A percentile compares a stretch with the other conserved stretches of the same genome.
These are phyloP conservation scores for Cercospora sp. DNA, from an alignment of 2,329 filamentous ascomycete species.

Conservation along the genomic window DNA sequence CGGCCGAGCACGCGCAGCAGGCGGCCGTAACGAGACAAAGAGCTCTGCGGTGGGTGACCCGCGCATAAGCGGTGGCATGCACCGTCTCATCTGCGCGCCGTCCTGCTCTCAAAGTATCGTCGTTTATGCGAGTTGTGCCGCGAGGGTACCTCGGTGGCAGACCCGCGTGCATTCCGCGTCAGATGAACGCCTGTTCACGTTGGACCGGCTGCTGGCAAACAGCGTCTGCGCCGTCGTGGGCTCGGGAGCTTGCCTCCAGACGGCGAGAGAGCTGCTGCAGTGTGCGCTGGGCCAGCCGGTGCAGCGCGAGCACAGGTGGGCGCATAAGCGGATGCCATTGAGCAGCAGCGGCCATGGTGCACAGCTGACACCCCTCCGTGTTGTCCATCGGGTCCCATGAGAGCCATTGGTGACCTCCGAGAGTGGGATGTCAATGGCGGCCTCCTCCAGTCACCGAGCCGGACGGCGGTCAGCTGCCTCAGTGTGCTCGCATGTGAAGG, in stretches of 20 bases:
- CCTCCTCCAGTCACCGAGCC: slow-evolving; percentile 10
- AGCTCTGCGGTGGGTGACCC: slow-evolving; percentile 11
- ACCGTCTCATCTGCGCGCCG: slow-evolving; percentile 1
- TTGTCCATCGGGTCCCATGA: slow-evolving; percentile 12
- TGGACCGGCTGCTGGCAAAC: not conserved
- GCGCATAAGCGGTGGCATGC: slow-evolving; percentile 22
- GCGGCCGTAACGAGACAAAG: slow-evolving; percentile 12
- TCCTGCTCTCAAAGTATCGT: slow-evolving; percentile 6
- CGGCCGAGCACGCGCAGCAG: slow-evolving; percentile 8
- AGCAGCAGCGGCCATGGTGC: slow-evolving; percentile 3
- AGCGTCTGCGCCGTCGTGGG: not conserved
- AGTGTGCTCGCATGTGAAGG: slow-evolving; percentile 11
- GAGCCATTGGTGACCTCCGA: slow-evolving; percentile 17
- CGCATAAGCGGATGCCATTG: slow-evolving; percentile 10
- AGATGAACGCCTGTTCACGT: not conserved
- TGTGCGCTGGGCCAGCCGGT: too few species aligned
- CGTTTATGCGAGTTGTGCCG: slow-evolving; percentile 2
- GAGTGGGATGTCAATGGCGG: slow-evolving; percentile 16
- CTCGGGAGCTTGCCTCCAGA: not conserved
- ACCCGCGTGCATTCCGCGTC: slow-evolving; percentile 1
- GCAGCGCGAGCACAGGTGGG: not conserved
- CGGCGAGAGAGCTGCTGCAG: not conserved
- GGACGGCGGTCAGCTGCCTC: slow-evolving; percentile 1
- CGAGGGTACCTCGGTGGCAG: not conserved
- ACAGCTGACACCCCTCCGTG: slow-evolving; percentile 16